These are phyloP conservation scores for Amoebophrya sp. DNA, from an alignment of 169 alveolate species.

Conservation along the genomic window DNA sequence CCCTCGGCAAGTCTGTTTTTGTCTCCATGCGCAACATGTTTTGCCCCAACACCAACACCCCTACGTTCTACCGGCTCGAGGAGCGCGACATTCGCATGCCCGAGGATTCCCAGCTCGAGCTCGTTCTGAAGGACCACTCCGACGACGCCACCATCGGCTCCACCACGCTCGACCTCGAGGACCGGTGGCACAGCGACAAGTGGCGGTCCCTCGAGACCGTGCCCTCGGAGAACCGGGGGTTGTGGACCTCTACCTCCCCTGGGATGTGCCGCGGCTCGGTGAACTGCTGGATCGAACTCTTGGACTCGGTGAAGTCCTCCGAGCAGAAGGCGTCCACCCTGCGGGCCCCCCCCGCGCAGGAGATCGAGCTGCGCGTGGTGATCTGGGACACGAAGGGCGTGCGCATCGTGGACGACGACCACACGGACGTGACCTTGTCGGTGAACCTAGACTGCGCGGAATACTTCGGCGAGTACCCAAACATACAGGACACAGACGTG, in stretches of 20 bases:
- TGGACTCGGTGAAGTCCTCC: not conserved
- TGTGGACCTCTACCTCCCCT: not conserved
- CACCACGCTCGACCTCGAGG: not conserved
- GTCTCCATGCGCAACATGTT: not conserved
- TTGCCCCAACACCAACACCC: not conserved
- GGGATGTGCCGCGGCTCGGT: not conserved
- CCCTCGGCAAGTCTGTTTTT: not conserved
- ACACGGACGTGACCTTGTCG: not conserved
- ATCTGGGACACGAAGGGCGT: not conserved
- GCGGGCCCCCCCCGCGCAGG: not conserved
- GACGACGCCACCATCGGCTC: not conserved
- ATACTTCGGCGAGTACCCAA: not conserved
- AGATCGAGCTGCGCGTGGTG: not conserved
- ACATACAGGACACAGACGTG: not conserved
- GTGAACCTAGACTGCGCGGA: not conserved
- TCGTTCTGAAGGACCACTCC: not conserved
- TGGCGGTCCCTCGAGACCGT: not conserved
- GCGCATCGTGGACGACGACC: not conserved
- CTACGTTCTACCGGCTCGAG: not conserved
- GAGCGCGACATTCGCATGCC: not conserved
- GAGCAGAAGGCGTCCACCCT: not conserved
- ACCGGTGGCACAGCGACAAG: not conserved
- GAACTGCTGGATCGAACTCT: not conserved
- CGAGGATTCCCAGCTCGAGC: not conserved
- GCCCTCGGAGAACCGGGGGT: not conserved